Evolutionary conservation across 2,329 filamentous ascomycete species (phyloP).

Genomic region (Apiospora koreana): DNA sequence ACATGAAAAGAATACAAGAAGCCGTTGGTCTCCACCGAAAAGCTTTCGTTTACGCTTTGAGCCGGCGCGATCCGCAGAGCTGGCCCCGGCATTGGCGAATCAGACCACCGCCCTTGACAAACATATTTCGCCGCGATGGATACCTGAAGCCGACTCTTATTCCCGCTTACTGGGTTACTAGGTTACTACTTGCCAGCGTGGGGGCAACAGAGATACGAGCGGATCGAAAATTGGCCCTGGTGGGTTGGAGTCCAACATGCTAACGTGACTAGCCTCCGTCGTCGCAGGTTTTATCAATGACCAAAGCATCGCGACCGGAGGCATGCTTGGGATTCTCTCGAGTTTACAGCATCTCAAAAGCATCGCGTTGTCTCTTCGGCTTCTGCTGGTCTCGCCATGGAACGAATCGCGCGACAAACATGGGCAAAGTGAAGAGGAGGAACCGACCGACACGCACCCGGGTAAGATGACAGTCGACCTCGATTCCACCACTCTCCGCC

Average conservation of each 20-base stretch:
- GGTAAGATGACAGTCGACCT: background rate
- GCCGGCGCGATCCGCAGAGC: background rate
- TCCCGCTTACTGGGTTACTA: conserved; percentile 2
- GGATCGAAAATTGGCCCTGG: background rate
- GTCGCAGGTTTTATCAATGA: conserved; percentile 3
- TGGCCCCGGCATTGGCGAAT: background rate
- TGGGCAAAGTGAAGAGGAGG: background rate
- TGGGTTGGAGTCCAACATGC: background rate
- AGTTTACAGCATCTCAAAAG: background rate
- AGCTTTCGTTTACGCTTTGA: background rate
- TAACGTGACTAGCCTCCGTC: conserved; percentile 5
- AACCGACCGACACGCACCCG: background rate
- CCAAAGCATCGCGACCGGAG: background rate
- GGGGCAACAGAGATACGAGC: background rate
- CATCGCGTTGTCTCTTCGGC: background rate
- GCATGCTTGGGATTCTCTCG: background rate
- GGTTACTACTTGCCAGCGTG: background rate
- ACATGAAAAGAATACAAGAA: conserved; percentile 1
- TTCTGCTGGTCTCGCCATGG: background rate
- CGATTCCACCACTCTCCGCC: background rate
- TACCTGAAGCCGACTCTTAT: background rate
- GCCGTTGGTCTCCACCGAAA: background rate
- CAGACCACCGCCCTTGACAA: background rate
- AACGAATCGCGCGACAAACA: background rate
- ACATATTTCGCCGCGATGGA: conserved; percentile 1